These are phyloP conservation scores for Monosporozyma siamensis DNA, from an alignment of 805 yeast species.

Conservation along the genomic window DNA sequence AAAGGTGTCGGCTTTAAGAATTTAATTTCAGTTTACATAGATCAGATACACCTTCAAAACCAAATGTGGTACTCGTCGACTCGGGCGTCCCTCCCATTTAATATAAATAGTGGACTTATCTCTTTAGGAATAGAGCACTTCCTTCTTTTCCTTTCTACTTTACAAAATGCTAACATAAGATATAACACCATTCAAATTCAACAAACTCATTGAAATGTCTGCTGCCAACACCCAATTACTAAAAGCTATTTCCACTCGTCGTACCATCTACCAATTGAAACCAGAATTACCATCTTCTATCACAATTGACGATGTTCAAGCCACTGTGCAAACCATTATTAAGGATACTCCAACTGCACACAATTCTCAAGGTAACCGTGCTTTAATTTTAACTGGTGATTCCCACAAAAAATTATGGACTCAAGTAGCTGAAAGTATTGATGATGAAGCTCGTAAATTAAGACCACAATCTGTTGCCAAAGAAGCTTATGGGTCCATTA, in stretches of 20 bases:
- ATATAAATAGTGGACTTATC: too few relatives aligned
- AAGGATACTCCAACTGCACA: constrained; percentile 44
- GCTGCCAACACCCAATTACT: too few relatives aligned
- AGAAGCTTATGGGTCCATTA: constrained; percentile 41
- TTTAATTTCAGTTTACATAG: too few relatives aligned
- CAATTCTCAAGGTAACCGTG: constrained; percentile 44
- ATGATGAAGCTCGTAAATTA: constrained; percentile 31
- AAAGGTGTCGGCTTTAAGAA: too few relatives aligned
- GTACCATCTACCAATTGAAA: constrained; percentile 39
- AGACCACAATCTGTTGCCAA: constrained; percentile 37
- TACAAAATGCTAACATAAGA: too few relatives aligned
- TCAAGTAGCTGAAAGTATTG: constrained; percentile 31
- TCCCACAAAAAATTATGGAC: constrained; percentile 40
- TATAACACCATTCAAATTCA: too few relatives aligned
- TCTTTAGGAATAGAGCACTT: too few relatives aligned
- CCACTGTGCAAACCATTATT: constrained; percentile 34
- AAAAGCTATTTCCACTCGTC: constrained; percentile 33
- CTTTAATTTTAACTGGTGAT: constrained; percentile 38
- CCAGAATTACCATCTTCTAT: constrained; percentile 38
- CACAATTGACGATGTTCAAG: constrained; percentile 33
- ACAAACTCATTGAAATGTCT: too few relatives aligned
- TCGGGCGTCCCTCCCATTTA: too few relatives aligned
- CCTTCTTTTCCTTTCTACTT: too few relatives aligned
- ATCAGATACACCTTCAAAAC: too few relatives aligned
- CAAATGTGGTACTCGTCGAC: too few relatives aligned